Conservation (phyloP, 1,284 basidiomycete genomes). For the Meripilus lineatus region DNA sequence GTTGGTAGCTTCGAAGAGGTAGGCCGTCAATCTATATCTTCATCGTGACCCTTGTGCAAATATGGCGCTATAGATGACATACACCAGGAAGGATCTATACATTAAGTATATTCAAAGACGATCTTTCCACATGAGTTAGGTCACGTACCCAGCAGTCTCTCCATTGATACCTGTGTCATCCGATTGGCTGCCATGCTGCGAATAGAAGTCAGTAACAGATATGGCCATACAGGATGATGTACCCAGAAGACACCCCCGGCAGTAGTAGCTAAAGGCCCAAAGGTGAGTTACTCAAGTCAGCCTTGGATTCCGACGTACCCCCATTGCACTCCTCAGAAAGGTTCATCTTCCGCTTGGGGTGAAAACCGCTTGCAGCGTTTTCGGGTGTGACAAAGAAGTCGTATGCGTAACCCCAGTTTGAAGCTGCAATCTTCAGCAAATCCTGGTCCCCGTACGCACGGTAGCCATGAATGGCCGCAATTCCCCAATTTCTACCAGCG, state of each 20-base stretch:
- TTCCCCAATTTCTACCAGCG: slow-evolving; percentile 9
- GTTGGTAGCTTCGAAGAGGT: slow-evolving; percentile 7
- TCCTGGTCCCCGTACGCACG: slow-evolving; percentile 8
- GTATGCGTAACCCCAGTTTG: slow-evolving; percentile 4
- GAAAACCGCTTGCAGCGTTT: background rate
- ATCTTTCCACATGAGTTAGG: background rate
- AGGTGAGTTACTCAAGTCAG: background rate
- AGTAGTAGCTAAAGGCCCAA: too few relatives aligned
- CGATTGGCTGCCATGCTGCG: background rate
- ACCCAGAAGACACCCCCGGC: background rate
- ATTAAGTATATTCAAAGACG: background rate
- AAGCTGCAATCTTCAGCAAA: slow-evolving; percentile 6
- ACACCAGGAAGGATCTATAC: background rate
- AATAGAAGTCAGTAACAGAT: background rate
- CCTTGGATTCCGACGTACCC: slow-evolving; percentile 1
- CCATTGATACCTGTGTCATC: background rate
- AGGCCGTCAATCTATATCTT: slow-evolving; percentile 4
- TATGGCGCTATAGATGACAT: background rate
- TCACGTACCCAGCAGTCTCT: background rate
- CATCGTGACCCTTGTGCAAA: background rate
- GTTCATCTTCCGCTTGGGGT: slow-evolving; percentile 1
- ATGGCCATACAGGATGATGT: background rate
- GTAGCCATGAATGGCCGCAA: slow-evolving; percentile 8
- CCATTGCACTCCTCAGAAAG: background rate
- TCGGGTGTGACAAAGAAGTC: slow-evolving; percentile 1